phyloP scores from a whole-genome alignment of 1,139 yeast species.

The Hyphopichia buzzinii region DNA sequence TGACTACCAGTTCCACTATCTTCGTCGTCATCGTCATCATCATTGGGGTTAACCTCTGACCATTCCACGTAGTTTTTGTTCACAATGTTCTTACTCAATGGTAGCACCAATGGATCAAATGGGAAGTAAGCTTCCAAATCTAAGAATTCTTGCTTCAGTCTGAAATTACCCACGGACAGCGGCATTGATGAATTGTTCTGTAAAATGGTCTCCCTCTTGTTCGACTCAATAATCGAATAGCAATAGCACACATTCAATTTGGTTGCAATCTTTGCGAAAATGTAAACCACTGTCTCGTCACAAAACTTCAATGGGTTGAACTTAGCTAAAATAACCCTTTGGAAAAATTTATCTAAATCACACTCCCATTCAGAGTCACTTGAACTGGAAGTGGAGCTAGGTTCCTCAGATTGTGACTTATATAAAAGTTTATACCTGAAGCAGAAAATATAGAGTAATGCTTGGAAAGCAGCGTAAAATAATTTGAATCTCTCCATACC shows the following conservation, averaged over 20 bases:
- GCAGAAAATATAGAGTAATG: slow-evolving; percentile 86
- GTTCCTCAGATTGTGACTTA: slow-evolving; percentile 20
- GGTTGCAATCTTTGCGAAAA: slow-evolving; percentile 92
- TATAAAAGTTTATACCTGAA: slow-evolving; percentile 71
- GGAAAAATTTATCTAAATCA: slow-evolving; percentile 80
- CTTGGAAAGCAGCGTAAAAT: slow-evolving; percentile 92
- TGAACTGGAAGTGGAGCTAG: slow-evolving; percentile 1
- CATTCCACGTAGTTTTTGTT: slow-evolving; percentile 74
- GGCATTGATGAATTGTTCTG: slow-evolving; percentile 34
- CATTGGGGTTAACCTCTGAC: slow-evolving; percentile 50
- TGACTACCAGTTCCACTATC: slow-evolving; percentile 43
- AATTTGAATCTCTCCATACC: slow-evolving; percentile 81
- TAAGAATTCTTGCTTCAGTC: slow-evolving; percentile 71
- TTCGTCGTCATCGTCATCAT: slow-evolving; percentile 63
- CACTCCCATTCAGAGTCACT: slow-evolving; percentile 68
- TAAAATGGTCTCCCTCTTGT: slow-evolving; percentile 63
- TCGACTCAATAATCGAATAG: slow-evolving; percentile 88
- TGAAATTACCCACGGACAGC: slow-evolving; percentile 40
- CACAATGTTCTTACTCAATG: slow-evolving; percentile 50
- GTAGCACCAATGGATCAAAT: slow-evolving; percentile 85
- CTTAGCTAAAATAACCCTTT: slow-evolving; percentile 78
- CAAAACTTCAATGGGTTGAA: slow-evolving; percentile 94
- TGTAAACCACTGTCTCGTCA: slow-evolving; percentile 88
- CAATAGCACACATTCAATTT: slow-evolving; percentile 89
- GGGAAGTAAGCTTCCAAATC: slow-evolving; percentile 94